Percentiles rank a stretch among this genome's conserved stretches.
Evolutionary conservation across 2,329 filamentous ascomycete species (phyloP).

Genomic region (Nigrospora osmanthi): DNA sequence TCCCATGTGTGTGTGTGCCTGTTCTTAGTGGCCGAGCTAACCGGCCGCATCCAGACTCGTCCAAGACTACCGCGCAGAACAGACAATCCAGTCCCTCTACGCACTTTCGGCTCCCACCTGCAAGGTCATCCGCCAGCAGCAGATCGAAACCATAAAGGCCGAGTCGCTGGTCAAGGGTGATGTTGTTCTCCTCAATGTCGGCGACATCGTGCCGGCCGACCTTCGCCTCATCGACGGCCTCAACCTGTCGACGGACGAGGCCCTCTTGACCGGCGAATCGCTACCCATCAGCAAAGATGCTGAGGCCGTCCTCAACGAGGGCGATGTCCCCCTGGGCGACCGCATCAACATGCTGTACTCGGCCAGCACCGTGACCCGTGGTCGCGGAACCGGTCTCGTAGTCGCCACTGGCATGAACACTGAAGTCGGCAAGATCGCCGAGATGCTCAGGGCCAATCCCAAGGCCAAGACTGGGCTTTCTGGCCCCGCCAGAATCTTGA

Average conservation of each 20-base stretch:
- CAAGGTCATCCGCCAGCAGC: conserved; percentile 48
- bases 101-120: conserved; percentile 51
- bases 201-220: conserved; percentile 65
- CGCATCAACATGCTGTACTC: conserved; percentile 65
- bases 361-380: conserved; percentile 64
- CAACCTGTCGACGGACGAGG: conserved; percentile 71
- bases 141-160: conserved; percentile 42
- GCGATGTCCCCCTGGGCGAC: conserved; percentile 57
- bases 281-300: conserved; percentile 59
- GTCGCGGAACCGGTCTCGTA: conserved; percentile 61
- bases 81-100: conserved; percentile 54
- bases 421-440: conserved; percentile 70
- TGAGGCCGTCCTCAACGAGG: conserved; percentile 43
- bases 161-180: conserved; percentile 58
- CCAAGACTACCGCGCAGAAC: conserved; percentile 54
- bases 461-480: conserved; percentile 42
- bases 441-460: conserved; percentile 53
- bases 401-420: conserved; percentile 66
- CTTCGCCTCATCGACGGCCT: conserved; percentile 57
- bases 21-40: neutral
- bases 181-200: conserved; percentile 52
- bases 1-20: neutral
- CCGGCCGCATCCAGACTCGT: conserved; percentile 32
- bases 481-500: conserved; percentile 31
- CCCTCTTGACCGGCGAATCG: conserved; percentile 67